These are phyloP conservation scores for Botryotinia calthae DNA, from an alignment of 2,329 filamentous ascomycete species.

Conservation along the genomic window DNA sequence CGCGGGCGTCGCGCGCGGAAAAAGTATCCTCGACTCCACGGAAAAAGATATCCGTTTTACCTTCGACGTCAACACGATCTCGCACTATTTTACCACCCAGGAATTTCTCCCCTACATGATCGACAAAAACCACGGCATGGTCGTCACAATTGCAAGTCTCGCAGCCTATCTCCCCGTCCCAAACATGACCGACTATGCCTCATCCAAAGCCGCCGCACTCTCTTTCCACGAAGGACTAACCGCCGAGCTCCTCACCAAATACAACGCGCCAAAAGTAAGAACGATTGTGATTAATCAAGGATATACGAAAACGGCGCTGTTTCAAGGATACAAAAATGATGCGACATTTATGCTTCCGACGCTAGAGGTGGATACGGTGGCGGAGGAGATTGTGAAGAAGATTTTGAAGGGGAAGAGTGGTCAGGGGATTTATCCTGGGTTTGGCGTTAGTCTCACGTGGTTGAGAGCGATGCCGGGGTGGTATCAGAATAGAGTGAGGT, in stretches of 20 bases:
- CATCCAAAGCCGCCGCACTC: slow-evolving; percentile 64
- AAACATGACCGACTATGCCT: slow-evolving; percentile 65
- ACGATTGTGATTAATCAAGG: slow-evolving; percentile 65
- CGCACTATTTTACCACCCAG: slow-evolving; percentile 64
- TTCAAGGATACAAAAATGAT: slow-evolving; percentile 53
- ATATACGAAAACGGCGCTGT: slow-evolving; percentile 61
- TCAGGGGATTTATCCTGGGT: slow-evolving; percentile 54
- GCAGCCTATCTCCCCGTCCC: slow-evolving; percentile 61
- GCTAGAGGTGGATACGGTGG: slow-evolving; percentile 60
- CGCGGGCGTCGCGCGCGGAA: slow-evolving; percentile 62
- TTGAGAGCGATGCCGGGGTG: slow-evolving; percentile 59
- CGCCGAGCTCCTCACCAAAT: slow-evolving; percentile 56
- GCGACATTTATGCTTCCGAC: slow-evolving; percentile 51
- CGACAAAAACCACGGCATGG: slow-evolving; percentile 63
- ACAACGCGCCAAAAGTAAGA: slow-evolving; percentile 61
- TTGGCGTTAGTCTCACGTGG: slow-evolving; percentile 43
- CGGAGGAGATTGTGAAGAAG: slow-evolving; percentile 59
- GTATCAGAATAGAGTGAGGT: slow-evolving; percentile 55
- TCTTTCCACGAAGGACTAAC: slow-evolving; percentile 66
- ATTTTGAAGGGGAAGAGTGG: slow-evolving; percentile 57
- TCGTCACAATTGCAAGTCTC: slow-evolving; percentile 67
- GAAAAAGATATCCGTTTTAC: slow-evolving; percentile 62
- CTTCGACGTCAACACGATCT: slow-evolving; percentile 68
- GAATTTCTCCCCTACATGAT: slow-evolving; percentile 68
- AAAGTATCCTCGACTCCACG: slow-evolving; percentile 56